Percentiles rank a stretch among this genome's conserved stretches.
Evolutionary conservation across 129 eudicot species (phyloP).

Genomic region (Deinandra increscens): DNA sequence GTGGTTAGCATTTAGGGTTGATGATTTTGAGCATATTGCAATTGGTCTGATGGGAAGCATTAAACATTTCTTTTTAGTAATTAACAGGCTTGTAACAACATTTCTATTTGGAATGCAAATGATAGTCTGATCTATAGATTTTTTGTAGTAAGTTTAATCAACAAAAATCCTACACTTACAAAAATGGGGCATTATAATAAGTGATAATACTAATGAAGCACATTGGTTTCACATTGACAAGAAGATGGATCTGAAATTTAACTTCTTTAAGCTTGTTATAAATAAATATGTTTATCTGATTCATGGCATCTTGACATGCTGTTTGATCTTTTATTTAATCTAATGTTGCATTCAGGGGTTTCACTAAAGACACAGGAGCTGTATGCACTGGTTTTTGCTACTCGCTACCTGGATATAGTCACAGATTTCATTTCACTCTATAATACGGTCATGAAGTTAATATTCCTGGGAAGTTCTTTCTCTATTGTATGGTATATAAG

Average conservation of each 20-base stretch:
- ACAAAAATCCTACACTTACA: background rate
- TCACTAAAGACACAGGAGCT: conserved; percentile 98
- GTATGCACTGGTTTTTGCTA: conserved; percentile 85
- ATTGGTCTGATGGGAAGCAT: background rate
- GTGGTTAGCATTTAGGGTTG: conserved; percentile 17
- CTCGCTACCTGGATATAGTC: conserved; percentile 91
- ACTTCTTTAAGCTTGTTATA: conserved; percentile 5
- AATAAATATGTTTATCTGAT: background rate
- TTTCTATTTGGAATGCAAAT: conserved; percentile 6
- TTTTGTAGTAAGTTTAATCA: background rate
- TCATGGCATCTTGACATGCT: background rate
- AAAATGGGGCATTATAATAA: background rate
- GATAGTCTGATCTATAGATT: background rate
- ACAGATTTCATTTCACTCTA: conserved; percentile 78
- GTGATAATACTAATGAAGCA: background rate
- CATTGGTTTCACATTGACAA: conserved; percentile 7
- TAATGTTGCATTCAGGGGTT: conserved; percentile 60
- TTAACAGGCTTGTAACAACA: background rate
- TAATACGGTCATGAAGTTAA: conserved; percentile 77
- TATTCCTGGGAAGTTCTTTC: conserved; percentile 88
- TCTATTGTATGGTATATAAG: conserved; percentile 96
- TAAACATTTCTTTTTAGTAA: no score
- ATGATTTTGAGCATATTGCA: conserved; percentile 11
- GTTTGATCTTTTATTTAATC: conserved; percentile 12
- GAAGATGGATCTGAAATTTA: background rate